Percentiles rank a stretch among this genome's conserved stretches.
These are phyloP conservation scores for Aspergillus asperescens DNA, from an alignment of 495 filamentous ascomycete genomes.

Conservation along the genomic window DNA sequence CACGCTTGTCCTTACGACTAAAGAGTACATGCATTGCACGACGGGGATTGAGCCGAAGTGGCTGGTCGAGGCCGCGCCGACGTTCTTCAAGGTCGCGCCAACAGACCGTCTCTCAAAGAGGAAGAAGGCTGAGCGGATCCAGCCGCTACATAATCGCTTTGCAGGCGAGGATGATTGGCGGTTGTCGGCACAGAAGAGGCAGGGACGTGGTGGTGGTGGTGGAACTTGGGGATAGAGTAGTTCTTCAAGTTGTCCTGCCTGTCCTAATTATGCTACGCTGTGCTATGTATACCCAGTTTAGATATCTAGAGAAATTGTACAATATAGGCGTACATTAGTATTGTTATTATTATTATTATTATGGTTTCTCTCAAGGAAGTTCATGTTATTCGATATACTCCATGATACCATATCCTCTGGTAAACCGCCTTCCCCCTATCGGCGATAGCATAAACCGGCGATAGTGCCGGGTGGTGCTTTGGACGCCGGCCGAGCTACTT, in stretches of 20 bases:
- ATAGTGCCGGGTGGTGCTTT: no score
- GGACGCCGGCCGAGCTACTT: no score
- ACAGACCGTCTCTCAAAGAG: slow-evolving; percentile 83
- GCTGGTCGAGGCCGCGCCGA: slow-evolving; percentile 88
- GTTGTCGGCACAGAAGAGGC: slow-evolving; percentile 78
- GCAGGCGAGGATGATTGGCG: slow-evolving; percentile 91
- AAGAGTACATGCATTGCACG: slow-evolving; percentile 96
- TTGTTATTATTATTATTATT: no score
- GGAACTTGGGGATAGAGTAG: slow-evolving; percentile 82
- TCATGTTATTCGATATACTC: no score
- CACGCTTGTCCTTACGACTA: slow-evolving; percentile 79
- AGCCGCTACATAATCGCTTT: slow-evolving; percentile 90
- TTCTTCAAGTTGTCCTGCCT: slow-evolving; percentile 4
- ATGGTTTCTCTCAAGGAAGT: no score
- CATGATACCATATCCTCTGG: no score
- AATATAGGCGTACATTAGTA: no score
- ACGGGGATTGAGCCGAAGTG: slow-evolving; percentile 89
- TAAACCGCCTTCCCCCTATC: no score
- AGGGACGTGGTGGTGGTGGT: slow-evolving; percentile 83
- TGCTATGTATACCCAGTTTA: slow-evolving; percentile 6
- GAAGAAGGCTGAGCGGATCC: slow-evolving; percentile 90
- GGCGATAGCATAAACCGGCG: no score
- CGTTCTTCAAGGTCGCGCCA: slow-evolving; percentile 96
- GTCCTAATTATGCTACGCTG: neutral
- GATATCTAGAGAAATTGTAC: slow-evolving; percentile 1